A percentile compares a stretch with the other conserved stretches of the same genome.
These are phyloP conservation scores for Psophocarpus tetragonolobus DNA, from an alignment of 306 rosid genomes.

Conservation along the genomic window DNA sequence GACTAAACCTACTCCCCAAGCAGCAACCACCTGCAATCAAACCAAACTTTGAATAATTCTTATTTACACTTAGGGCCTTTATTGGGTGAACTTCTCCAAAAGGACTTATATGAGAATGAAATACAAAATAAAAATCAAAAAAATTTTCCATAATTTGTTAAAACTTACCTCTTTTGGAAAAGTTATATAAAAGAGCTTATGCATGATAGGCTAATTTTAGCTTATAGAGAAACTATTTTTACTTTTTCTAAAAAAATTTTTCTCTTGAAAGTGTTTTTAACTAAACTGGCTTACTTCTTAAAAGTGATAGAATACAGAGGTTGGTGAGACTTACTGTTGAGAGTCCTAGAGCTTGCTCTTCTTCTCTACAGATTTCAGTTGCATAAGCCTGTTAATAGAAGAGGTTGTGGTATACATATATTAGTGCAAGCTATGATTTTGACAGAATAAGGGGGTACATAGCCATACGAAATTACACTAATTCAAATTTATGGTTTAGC, in stretches of 20 bases:
- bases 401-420: background rate
- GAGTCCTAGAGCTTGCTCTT: slow-evolving; percentile 77
- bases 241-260: too few species aligned
- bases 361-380: slow-evolving; percentile 64
- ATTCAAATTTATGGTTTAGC: background rate
- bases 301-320: background rate
- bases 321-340: slow-evolving; percentile 59
- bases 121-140: too few species aligned
- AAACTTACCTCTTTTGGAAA: too few species aligned
- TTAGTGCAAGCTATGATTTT: background rate
- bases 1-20: slow-evolving; percentile 82
- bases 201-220: too few species aligned
- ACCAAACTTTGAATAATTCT: slow-evolving; percentile 19
- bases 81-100: too few species aligned
- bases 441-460: background rate
- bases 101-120: too few species aligned
- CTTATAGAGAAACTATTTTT: too few species aligned
- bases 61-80: too few species aligned
- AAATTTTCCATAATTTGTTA: too few species aligned
- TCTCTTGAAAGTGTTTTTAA: too few species aligned
- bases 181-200: too few species aligned
- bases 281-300: background rate
- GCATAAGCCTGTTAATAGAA: slow-evolving; percentile 70
- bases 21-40: slow-evolving; percentile 65
- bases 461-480: background rate